These are phyloP conservation scores for Lentinula edodes DNA, from an alignment of 768 basidiomycete genomes.

Conservation along the genomic window DNA sequence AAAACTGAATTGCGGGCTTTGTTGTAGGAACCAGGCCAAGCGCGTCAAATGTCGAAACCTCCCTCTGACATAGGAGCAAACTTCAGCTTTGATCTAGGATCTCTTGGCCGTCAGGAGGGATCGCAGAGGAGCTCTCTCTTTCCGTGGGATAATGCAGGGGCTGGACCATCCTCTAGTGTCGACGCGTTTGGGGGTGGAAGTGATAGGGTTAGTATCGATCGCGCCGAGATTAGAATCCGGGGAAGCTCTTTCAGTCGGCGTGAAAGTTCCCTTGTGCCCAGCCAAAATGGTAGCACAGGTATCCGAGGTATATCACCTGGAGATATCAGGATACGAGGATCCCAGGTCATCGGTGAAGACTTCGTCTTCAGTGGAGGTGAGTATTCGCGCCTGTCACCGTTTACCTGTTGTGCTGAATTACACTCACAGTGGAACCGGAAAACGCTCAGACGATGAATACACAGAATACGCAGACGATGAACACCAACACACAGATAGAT, in stretches of 20 bases:
- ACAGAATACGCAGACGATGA: slow-evolving; percentile 2
- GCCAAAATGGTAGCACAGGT: slow-evolving; percentile 38
- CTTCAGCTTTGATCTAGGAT: slow-evolving; percentile 36
- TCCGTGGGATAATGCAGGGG: slow-evolving; percentile 80
- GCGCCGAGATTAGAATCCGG: slow-evolving; percentile 46
- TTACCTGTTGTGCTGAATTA: background rate
- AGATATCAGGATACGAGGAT: slow-evolving; percentile 29
- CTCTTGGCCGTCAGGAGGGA: slow-evolving; percentile 31
- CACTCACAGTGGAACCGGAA: slow-evolving; percentile 7
- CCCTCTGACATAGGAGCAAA: slow-evolving; percentile 45
- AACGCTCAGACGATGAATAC: slow-evolving; percentile 10
- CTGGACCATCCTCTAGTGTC: slow-evolving; percentile 50
- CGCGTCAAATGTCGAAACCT: slow-evolving; percentile 61
- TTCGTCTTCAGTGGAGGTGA: slow-evolving; percentile 60
- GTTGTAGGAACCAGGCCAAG: slow-evolving; percentile 79
- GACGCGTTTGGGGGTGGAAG: slow-evolving; percentile 35
- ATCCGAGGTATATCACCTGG: slow-evolving; percentile 47
- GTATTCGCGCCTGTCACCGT: background rate
- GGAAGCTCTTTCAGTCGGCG: slow-evolving; percentile 50
- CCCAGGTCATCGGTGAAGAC: slow-evolving; percentile 49
- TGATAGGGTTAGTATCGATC: slow-evolving; percentile 44
- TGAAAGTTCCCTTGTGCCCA: slow-evolving; percentile 52
- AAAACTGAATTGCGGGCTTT: background rate
- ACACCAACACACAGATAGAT: slow-evolving; percentile 22
- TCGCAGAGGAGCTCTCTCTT: slow-evolving; percentile 71